Evolutionary conservation across 768 basidiomycete species (phyloP).

Genomic region (Amanita inopinata): DNA sequence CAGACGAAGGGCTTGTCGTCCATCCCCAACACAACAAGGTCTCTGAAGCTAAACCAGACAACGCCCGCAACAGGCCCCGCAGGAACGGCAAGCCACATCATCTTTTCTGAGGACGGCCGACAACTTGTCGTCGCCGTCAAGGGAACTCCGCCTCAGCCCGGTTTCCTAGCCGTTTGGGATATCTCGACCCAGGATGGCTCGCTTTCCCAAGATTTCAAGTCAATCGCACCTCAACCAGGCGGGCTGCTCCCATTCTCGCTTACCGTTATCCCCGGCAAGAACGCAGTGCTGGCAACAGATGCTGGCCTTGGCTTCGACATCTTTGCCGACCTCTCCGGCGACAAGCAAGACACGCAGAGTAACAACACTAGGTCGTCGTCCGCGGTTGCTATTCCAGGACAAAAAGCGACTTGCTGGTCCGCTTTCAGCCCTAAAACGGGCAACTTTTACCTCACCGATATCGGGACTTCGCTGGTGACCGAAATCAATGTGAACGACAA

Average conservation of each 20-base stretch:
- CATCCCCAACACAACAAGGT: conserved; percentile 31
- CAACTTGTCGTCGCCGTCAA: conserved; percentile 40
- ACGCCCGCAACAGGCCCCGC: conserved; percentile 40
- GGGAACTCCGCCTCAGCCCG: conserved; percentile 34
- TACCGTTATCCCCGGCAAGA: conserved; percentile 29
- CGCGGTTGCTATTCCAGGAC: conserved; percentile 25
- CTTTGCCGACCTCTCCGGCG: conserved; percentile 17
- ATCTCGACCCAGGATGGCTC: conserved; percentile 31
- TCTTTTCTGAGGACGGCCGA: conserved; percentile 36
- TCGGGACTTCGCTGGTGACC: conserved; percentile 28
- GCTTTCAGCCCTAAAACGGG: conserved; percentile 30
- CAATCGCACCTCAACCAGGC: conserved; percentile 25
- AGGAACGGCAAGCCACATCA: conserved; percentile 31
- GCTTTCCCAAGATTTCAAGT: conserved; percentile 30
- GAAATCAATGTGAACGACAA: conserved; percentile 38
- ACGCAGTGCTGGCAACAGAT: conserved; percentile 30
- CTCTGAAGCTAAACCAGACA: conserved; percentile 37
- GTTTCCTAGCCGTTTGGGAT: conserved; percentile 45
- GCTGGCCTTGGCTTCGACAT: conserved; percentile 30
- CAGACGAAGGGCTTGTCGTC: conserved; percentile 28
- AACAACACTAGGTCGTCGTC: conserved; percentile 22
- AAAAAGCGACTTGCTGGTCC: conserved; percentile 34
- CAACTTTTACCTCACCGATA: conserved; percentile 36
- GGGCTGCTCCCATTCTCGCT: conserved; percentile 42
- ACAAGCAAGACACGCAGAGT: conserved; percentile 15